These are phyloP conservation scores for Coniella vitis DNA, from an alignment of 2,329 filamentous ascomycete genomes.

Conservation along the genomic window DNA sequence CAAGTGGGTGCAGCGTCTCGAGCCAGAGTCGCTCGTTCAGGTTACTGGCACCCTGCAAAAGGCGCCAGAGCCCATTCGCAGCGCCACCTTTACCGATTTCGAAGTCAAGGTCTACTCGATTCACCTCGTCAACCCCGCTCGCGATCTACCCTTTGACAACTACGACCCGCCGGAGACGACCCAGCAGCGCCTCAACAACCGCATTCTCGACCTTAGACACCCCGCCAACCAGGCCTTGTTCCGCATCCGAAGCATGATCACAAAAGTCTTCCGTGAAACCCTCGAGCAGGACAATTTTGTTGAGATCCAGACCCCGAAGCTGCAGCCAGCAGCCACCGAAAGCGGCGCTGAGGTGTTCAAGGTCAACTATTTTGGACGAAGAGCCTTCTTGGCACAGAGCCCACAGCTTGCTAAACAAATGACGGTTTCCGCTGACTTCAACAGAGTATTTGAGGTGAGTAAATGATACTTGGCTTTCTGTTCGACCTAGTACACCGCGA, in stretches of 20 bases:
- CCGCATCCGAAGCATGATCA: slow-evolving; percentile 74
- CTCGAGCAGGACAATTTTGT: slow-evolving; percentile 74
- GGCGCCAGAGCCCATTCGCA: slow-evolving; percentile 67
- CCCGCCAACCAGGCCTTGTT: slow-evolving; percentile 82
- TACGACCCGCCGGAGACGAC: slow-evolving; percentile 38
- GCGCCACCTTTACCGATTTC: slow-evolving; percentile 67
- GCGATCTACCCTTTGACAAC: slow-evolving; percentile 44
- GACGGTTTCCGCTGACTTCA: slow-evolving; percentile 83
- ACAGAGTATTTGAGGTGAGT: slow-evolving; percentile 69
- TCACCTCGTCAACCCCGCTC: slow-evolving; percentile 43
- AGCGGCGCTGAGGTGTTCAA: slow-evolving; percentile 88
- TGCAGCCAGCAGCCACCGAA: slow-evolving; percentile 85
- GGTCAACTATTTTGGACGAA: slow-evolving; percentile 83
- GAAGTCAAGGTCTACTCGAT: slow-evolving; percentile 63
- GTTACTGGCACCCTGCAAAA: slow-evolving; percentile 67
- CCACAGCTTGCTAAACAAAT: slow-evolving; percentile 92
- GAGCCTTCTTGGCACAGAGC: slow-evolving; percentile 83
- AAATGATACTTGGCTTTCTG: background rate
- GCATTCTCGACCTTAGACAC: slow-evolving; percentile 80
- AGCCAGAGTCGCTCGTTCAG: slow-evolving; percentile 70
- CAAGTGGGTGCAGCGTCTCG: slow-evolving; percentile 79
- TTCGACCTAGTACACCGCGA: background rate
- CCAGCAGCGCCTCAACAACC: slow-evolving; percentile 64
- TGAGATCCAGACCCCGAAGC: slow-evolving; percentile 89
- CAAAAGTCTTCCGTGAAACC: slow-evolving; percentile 69